Evolutionary conservation across 768 basidiomycete genomes (phyloP), one percentile per base, ranked within the genome.

Genomic region (Panellus pusillus): DNA sequence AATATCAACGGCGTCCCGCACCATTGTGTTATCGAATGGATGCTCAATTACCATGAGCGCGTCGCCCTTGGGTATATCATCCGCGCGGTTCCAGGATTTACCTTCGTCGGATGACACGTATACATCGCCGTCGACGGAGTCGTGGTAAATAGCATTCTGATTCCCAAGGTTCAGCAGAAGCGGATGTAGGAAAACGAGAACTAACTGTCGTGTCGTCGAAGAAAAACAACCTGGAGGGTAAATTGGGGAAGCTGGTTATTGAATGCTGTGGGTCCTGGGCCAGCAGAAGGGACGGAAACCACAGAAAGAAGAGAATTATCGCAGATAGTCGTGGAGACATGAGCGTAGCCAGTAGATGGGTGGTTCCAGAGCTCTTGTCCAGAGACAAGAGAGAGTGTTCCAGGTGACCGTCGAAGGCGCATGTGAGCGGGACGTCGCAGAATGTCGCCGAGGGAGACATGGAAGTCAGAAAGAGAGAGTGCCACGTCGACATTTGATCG

Each of bases 121-220:
- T 4, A 98, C 76, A 58, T 83, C 77, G 9, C 88, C 82, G 12
- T 79, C 75, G 38, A 80, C 60, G 3, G 81, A 68, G 70, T 98
- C 94, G 64, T 93, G 91, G 63, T 89, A 93, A 43, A 96, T 74
- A n/a, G 86, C 88, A 54, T 68, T 63, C 79, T 80, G 13, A 15
- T 2, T 36, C 43, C 36, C 52, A 29, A 8, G 36, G 38, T 37
- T 63, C 46, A 66, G 54, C 15, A 45, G 24, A 32, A 37, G 20
- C 35, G 29, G 15, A 12, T 44, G 42, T 41, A 28, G 42, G 41
- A 32, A 44, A 12, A 36, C 47, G 4, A 37, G 48, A 44, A 75
- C 87, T 62, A 61, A 95, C 95, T 28, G 86, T 70, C 7, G 91
- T 87, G 72, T 97, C 96, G 58, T 98, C 91, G 72, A 98, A 97